These are phyloP conservation scores for Umbelopsis sp. DNA, from an alignment of 371 early-diverging fungal genomes.

Conservation along the genomic window DNA sequence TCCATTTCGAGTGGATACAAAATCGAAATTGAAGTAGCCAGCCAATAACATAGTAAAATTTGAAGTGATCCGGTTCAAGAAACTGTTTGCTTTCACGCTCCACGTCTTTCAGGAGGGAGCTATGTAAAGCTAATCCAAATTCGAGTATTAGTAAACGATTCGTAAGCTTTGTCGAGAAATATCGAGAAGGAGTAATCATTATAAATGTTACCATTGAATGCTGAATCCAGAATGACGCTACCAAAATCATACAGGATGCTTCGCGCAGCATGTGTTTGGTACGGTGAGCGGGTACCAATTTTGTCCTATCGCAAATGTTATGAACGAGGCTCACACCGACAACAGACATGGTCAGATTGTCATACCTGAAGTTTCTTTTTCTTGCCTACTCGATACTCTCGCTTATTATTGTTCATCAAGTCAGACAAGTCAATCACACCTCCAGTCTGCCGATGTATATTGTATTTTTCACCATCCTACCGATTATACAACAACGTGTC, in stretches of 20 bases:
- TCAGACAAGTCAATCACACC: constrained; percentile 44
- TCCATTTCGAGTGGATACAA: constrained; percentile 28
- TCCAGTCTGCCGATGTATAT: constrained; percentile 45
- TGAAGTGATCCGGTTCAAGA: constrained; percentile 49
- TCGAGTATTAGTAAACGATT: background rate
- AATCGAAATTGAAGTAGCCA: constrained; percentile 46
- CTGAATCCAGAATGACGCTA: constrained; percentile 48
- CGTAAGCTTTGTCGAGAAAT: background rate
- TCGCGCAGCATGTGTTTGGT: constrained; percentile 23
- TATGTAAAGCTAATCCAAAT: constrained; percentile 54
- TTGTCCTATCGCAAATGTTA: constrained; percentile 27
- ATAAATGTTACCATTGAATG: constrained; percentile 62
- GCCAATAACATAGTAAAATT: constrained; percentile 36
- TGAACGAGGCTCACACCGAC: background rate
- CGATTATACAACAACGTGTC: background rate
- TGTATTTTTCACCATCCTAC: constrained; percentile 45
- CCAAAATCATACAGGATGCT: background rate
- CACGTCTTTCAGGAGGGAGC: constrained; percentile 62
- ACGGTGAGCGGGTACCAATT: constrained; percentile 24
- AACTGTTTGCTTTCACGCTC: constrained; percentile 62
- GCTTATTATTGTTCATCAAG: constrained; percentile 53
- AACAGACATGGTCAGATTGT: background rate
- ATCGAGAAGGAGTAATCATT: background rate
- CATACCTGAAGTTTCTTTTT: constrained; percentile 38
- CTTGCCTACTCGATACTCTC: constrained; percentile 31